phyloP scores from a whole-genome alignment of 108 stramenopile species.

The Nannochloropsis oceanica region DNA sequence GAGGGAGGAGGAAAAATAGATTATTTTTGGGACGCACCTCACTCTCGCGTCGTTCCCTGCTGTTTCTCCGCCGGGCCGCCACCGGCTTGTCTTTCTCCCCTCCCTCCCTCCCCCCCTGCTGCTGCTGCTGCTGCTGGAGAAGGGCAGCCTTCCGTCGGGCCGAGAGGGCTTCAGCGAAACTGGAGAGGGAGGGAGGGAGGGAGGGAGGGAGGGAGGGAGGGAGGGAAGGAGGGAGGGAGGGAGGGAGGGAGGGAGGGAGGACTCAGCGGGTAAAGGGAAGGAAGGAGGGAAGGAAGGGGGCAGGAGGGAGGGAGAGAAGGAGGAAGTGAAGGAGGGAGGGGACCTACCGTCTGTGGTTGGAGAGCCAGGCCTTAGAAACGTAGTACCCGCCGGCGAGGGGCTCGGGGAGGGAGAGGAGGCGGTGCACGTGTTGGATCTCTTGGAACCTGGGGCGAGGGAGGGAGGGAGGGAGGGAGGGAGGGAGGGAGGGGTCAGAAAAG shows the following conservation, averaged over 20 bases:
- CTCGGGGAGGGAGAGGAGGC: neutral
- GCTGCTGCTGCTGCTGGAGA: neutral
- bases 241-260: too few species aligned
- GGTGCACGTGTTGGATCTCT: neutral
- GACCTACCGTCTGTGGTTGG: neutral
- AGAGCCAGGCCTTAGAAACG: conserved; percentile 22
- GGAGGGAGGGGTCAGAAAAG: neutral
- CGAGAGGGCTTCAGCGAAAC: neutral
- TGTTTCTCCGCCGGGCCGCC: neutral
- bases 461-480: neutral
- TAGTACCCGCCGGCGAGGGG: conserved; percentile 7
- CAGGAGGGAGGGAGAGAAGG: too few species aligned
- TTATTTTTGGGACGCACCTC: too few species aligned
- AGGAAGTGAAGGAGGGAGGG: too few species aligned
- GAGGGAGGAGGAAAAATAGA: too few species aligned
- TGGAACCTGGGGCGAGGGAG: neutral
- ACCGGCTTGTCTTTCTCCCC: neutral
- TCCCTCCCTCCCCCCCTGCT: neutral
- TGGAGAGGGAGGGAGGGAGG: neutral
- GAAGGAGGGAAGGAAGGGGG: too few species aligned
- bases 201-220: neutral
- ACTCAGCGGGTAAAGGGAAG: too few species aligned
- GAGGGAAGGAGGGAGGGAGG: neutral
- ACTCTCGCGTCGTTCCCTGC: neutral
- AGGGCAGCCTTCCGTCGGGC: neutral